A percentile compares a stretch with the other conserved stretches of the same genome.
Conservation (phyloP, 495 filamentous ascomycete genomes). For the Lophium mytilinum region DNA sequence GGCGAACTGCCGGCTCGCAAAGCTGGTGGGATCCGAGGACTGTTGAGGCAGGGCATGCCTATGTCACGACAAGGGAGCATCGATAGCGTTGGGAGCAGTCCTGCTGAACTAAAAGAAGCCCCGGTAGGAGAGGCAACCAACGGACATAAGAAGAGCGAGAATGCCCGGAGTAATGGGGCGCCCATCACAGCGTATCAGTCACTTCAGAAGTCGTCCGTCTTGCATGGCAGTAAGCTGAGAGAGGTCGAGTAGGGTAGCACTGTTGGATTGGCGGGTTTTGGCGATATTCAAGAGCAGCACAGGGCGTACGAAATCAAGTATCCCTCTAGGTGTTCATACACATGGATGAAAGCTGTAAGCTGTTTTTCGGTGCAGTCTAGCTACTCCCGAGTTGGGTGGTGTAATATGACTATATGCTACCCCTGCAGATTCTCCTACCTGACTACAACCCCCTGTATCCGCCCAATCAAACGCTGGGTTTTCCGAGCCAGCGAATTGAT, state of each 20-base stretch:
- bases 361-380: no score
- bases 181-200: conserved; percentile 1
- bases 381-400: no score
- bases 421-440: no score
- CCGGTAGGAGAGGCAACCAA: conserved; percentile 1
- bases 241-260: conserved; percentile 9
- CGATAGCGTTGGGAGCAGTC: conserved; percentile 17
- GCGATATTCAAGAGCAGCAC: no score
- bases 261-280: neutral
- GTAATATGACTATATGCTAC: no score
- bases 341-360: no score
- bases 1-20: conserved; percentile 73
- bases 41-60: conserved; percentile 37
- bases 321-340: no score
- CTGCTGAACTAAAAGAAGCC: neutral
- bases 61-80: conserved; percentile 19
- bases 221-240: conserved; percentile 13
- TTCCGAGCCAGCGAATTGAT: no score
- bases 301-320: no score
- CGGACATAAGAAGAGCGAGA: neutral
- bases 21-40: conserved; percentile 62
- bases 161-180: conserved; percentile 1
- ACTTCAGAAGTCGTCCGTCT: conserved; percentile 6
- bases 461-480: no score
- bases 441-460: no score